Evolutionary conservation across 805 yeast species (phyloP), one percentile per base, ranked within the genome.

Genomic region (Candida sphagnicola): DNA sequence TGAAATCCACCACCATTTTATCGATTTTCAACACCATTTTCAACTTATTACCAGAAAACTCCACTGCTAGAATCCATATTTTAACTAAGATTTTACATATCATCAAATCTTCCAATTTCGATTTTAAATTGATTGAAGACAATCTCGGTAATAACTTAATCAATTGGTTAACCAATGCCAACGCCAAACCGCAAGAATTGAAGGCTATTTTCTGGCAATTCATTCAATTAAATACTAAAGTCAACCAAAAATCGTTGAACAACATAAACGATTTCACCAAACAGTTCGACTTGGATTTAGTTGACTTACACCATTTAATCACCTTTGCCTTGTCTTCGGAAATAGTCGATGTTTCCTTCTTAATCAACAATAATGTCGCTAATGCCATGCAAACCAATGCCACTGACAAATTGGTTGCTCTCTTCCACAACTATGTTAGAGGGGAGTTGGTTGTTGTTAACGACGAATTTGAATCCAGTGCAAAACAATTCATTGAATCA

Each of bases 311-410:
- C 23, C 45, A 52, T 16, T 59, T 68, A 43, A 59, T 66, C 38
- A 47, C 45, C n/a, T 64, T 67, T 38, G 57, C 70, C 23, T 65
- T 68, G 41, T 46, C 56, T 8, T 56, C 70, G 4, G 56, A 64
- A 29, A 54, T 51, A 6, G 65, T 65, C 28, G 72, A 68, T 38
- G 63, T 67, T 21, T 62, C 72, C 6, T 69, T 65, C 53, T 52
- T 69, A 51, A 61, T 68, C 33, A 68, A 65, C 51, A 58, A 57
- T 47, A 66, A 66, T 43, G 66, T 67, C n/a, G 59, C 64, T 31
- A 45, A 47, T 31, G 63, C 70, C 24, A 46, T 66, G 42, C 42
- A 47, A 29, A 50, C 53, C 23, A 42, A 62, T 46, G 33, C 54
- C 10, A 36, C 46, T 26, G 64, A 63, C 35, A 53, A 53, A 19